Base-by-base conservation (phyloP, 495 filamentous ascomycete genomes). In the Penicillium salamii region DNA sequence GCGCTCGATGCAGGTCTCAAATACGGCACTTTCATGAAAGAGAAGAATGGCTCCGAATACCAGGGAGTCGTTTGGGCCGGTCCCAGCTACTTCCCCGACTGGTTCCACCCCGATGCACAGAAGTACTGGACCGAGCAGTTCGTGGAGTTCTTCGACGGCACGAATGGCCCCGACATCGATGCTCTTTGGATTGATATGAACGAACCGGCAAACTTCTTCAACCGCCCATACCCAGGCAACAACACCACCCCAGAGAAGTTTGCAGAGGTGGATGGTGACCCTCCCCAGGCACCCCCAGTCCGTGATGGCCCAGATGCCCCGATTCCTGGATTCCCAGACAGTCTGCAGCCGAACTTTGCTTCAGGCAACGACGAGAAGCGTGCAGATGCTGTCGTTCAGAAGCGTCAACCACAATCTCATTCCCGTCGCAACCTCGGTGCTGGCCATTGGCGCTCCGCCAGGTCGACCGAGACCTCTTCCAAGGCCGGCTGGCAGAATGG, bases 171-270 rank as follows among this genome's bases (percentile, higher is more conserved):
- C 3, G 49, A 57, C 20, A 53, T 62, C 23, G 59, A 62, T 34
- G 59, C 51, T 2, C 21, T 62, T 9, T 63, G 59, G 59, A 63
- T 63, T 21, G 59, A 63, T 38, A 63, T 63, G 59, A 63, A 59
- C 34, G 59, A 63, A 41, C 48, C 54, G 7, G 48, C 52, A 11
- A 54, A 49, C 33, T 58, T 53, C 46, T 58, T 35, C 46, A 41
- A 43, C 31, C 48, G 48, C 19, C 57, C 47, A 12, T 53, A 50
- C 36, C 45, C 49, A 11, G 51, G 36, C 5, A 46, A 56, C 45
- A 45, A 50, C 37, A 39, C 47, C 17, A 33, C 46, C 21, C 59
- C 59, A 5, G 47, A 28, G 24, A 46, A 35, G 9, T 58, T 51
- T 14, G 46, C 52, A 5, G 40, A 44, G 19, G 54, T 48, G 11